phyloP scores from a whole-genome alignment of 139 green algal genomes.

The Tetraselmis chui region DNA sequence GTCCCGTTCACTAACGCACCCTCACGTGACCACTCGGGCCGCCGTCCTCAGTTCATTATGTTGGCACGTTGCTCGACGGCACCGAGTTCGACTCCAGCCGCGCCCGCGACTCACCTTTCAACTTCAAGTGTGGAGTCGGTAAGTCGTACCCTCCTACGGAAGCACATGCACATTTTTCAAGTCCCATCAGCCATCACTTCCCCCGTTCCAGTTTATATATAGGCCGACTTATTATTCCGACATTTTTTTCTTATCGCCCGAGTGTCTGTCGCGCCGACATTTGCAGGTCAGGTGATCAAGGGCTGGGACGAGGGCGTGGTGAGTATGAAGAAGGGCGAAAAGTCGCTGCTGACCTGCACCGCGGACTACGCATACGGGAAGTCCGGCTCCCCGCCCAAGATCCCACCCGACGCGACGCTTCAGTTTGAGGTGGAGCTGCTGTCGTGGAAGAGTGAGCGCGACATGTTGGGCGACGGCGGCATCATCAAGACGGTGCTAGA shows the following conservation, averaged over 20 bases:
- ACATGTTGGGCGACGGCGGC: slow-evolving; percentile 69
- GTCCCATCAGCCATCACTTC: not conserved
- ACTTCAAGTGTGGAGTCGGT: slow-evolving; percentile 73
- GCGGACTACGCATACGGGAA: slow-evolving; percentile 90
- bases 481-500: slow-evolving; percentile 63
- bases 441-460: slow-evolving; percentile 78
- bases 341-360: slow-evolving; percentile 57
- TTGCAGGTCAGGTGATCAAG: slow-evolving; percentile 84
- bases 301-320: slow-evolving; percentile 90
- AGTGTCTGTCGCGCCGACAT: not conserved
- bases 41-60: slow-evolving; percentile 86
- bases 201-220: not conserved
- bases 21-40: slow-evolving; percentile 1
- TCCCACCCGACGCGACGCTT: slow-evolving; percentile 86
- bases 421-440: slow-evolving; percentile 92
- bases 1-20: not conserved
- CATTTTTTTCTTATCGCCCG: not conserved
- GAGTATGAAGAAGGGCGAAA: slow-evolving; percentile 92
- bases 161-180: not conserved
- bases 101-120: slow-evolving; percentile 82
- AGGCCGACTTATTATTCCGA: not conserved
- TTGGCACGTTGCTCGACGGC: slow-evolving; percentile 86
- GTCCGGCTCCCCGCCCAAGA: slow-evolving; percentile 73
- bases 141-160: not conserved
- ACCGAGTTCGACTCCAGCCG: slow-evolving; percentile 87